These are phyloP conservation scores for Microsporum audouinii DNA, from an alignment of 2,329 filamentous ascomycete genomes.

Conservation along the genomic window DNA sequence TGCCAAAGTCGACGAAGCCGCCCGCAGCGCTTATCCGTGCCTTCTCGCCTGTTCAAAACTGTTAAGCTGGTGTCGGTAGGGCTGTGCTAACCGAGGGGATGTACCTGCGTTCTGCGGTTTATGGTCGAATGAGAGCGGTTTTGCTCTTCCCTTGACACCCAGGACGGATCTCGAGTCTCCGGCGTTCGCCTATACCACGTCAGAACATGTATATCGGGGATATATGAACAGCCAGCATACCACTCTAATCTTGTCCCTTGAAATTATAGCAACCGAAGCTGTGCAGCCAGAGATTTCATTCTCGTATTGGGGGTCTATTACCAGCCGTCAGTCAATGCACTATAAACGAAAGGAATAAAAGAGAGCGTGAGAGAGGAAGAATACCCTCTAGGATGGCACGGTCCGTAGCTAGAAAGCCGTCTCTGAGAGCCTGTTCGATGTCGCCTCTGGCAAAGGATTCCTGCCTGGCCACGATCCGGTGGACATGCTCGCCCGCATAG, in stretches of 20 bases:
- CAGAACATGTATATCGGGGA: constrained; percentile 7
- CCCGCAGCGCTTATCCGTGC: constrained; percentile 90
- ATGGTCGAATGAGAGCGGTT: constrained; percentile 97
- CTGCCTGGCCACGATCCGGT: constrained; percentile 90
- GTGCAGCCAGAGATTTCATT: constrained; percentile 98
- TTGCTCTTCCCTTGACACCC: constrained; percentile 92
- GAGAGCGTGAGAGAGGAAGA: not conserved
- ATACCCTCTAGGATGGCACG: constrained; percentile 81
- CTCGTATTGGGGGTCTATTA: constrained; percentile 82
- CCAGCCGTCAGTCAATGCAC: not conserved
- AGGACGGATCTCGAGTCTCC: constrained; percentile 92
- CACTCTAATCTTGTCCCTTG: constrained; percentile 83
- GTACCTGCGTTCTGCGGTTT: constrained; percentile 95
- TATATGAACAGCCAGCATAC: constrained; percentile 48
- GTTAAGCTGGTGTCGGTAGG: not conserved
- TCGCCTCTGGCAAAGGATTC: constrained; percentile 84
- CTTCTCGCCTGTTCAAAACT: constrained; percentile 61
- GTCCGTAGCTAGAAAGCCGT: constrained; percentile 93
- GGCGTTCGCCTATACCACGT: constrained; percentile 71
- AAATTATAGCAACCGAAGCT: constrained; percentile 80
- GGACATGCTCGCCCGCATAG: constrained; percentile 84
- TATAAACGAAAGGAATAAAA: not conserved
- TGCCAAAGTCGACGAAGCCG: constrained; percentile 95
- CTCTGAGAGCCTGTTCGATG: constrained; percentile 91
- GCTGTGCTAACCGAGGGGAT: constrained; percentile 14